phyloP scores from a whole-genome alignment of 805 yeast species.

The Suhomyces vadensis region DNA sequence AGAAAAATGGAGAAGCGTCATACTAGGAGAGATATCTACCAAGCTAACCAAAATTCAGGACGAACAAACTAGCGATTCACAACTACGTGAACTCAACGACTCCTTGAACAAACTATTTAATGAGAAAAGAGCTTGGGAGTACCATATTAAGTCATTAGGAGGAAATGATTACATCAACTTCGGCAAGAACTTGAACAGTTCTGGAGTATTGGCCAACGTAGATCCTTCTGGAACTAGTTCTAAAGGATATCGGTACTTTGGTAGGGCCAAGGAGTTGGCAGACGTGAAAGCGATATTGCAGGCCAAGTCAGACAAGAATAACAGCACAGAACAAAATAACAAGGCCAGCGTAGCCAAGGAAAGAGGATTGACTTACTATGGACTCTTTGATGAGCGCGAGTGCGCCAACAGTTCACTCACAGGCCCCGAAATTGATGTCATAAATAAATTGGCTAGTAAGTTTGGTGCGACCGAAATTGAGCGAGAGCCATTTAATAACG shows the following conservation, averaged over 20 bases:
- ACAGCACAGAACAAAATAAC: conserved; percentile 19
- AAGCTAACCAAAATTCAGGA: conserved; percentile 67
- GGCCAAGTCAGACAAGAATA: conserved; percentile 33
- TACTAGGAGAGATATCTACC: conserved; percentile 62
- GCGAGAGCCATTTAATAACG: background rate
- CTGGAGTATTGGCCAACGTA: conserved; percentile 16
- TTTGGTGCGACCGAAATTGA: conserved; percentile 11
- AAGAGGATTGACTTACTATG: conserved; percentile 40
- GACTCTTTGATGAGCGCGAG: conserved; percentile 34
- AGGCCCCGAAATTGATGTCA: conserved; percentile 9
- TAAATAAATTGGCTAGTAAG: conserved; percentile 14
- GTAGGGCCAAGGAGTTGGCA: conserved; percentile 77
- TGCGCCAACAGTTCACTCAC: background rate
- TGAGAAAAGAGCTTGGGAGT: conserved; percentile 79
- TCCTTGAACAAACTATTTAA: conserved; percentile 62
- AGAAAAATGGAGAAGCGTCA: conserved; percentile 65
- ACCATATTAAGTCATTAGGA: conserved; percentile 66
- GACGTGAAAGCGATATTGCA: conserved; percentile 52
- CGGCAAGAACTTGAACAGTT: conserved; percentile 22
- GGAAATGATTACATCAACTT: conserved; percentile 63
- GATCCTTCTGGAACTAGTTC: conserved; percentile 25
- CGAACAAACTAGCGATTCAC: conserved; percentile 50
- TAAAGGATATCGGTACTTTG: conserved; percentile 72
- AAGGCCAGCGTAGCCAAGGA: conserved; percentile 23
- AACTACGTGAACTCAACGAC: conserved; percentile 74